Percentiles rank a stretch among this genome's conserved stretches.
Evolutionary conservation across 495 filamentous ascomycete species (phyloP).

Genomic region (Xylaria sp.): DNA sequence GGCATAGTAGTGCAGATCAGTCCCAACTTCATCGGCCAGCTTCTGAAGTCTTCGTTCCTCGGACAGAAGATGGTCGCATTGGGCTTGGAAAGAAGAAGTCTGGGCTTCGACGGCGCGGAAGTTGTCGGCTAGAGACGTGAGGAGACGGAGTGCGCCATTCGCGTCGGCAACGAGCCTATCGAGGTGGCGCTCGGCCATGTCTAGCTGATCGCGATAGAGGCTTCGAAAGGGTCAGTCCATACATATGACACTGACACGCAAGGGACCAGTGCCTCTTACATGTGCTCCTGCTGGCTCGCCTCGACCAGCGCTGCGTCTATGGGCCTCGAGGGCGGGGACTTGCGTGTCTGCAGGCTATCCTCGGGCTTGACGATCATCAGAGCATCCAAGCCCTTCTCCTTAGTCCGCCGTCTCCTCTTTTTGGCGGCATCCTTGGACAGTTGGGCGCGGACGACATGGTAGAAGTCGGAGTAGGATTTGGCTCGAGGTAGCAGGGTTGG

Average conservation of each 20-base stretch:
- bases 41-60: slow-evolving; percentile 78
- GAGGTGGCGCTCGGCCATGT: slow-evolving; percentile 78
- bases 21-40: slow-evolving; percentile 80
- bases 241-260: too few relatives aligned
- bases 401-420: slow-evolving; percentile 50
- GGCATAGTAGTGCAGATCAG: slow-evolving; percentile 88
- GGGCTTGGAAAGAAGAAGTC: slow-evolving; percentile 87
- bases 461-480: slow-evolving; percentile 80
- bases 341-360: slow-evolving; percentile 58
- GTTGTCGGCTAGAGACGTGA: slow-evolving; percentile 78
- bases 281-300: slow-evolving; percentile 84
- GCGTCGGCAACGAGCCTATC: slow-evolving; percentile 80
- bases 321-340: slow-evolving; percentile 52
- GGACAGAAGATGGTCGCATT: slow-evolving; percentile 83
- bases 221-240: slow-evolving; percentile 47
- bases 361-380: slow-evolving; percentile 52
- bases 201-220: slow-evolving; percentile 79
- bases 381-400: slow-evolving; percentile 52
- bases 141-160: slow-evolving; percentile 71
- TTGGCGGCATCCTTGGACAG: slow-evolving; percentile 52
- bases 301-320: slow-evolving; percentile 73
- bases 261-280: slow-evolving; percentile 57
- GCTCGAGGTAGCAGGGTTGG: slow-evolving; percentile 68
- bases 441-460: slow-evolving; percentile 65
- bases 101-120: slow-evolving; percentile 88